phyloP scores from a whole-genome alignment of 2,329 filamentous ascomycete genomes.

The Didymella segeticola region DNA sequence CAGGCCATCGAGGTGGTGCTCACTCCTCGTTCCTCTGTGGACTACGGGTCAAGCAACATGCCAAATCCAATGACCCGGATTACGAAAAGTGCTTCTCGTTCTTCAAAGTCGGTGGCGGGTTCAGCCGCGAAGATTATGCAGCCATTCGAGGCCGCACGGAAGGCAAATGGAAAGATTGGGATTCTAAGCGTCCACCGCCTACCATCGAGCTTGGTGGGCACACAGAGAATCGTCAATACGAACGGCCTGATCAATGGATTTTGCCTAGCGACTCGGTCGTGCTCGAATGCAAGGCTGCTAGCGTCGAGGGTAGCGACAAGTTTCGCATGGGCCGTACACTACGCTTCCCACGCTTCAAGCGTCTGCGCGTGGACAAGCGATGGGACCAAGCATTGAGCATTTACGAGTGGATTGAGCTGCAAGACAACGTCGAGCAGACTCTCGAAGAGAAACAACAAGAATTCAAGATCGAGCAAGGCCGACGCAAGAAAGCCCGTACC shows the following conservation, averaged over 20 bases:
- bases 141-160: conserved; percentile 83
- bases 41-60: conserved; percentile 74
- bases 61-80: conserved; percentile 62
- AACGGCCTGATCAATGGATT: conserved; percentile 92
- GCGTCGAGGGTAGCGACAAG: conserved; percentile 74
- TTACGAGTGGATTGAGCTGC: conserved; percentile 77
- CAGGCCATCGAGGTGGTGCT: conserved; percentile 80
- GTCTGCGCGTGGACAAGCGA: conserved; percentile 77
- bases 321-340: conserved; percentile 81
- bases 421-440: conserved; percentile 72
- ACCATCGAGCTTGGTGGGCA: conserved; percentile 81
- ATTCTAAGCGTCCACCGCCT: conserved; percentile 75
- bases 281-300: conserved; percentile 86
- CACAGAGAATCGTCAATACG: conserved; percentile 70
- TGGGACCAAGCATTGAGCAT: conserved; percentile 83
- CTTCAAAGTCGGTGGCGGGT: conserved; percentile 96
- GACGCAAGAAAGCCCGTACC: conserved; percentile 69
- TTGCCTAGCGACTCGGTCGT: conserved; percentile 87
- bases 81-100: conserved; percentile 89
- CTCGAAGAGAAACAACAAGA: conserved; percentile 70
- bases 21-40: conserved; percentile 92
- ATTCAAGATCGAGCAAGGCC: conserved; percentile 72
- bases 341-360: conserved; percentile 89
- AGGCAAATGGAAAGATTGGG: conserved; percentile 90
- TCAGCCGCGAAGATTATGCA: conserved; percentile 83